A percentile compares a stretch with the other conserved stretches of the same genome.
Evolutionary conservation across 257 asterid species (phyloP).

Genomic region (Cordia subcordata): DNA sequence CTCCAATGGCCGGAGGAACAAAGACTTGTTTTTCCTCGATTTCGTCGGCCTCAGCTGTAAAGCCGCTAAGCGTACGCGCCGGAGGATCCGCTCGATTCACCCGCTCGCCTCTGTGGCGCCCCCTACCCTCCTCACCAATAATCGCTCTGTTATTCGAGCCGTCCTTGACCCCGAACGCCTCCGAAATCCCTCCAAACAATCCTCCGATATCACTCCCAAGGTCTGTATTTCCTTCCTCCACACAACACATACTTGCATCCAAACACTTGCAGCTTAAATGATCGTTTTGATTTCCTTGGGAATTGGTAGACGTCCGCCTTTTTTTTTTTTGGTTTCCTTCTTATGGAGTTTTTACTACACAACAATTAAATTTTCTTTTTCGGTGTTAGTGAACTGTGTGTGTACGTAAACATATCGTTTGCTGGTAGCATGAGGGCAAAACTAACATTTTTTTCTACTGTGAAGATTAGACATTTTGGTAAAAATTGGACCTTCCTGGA

Average conservation of each 20-base stretch:
- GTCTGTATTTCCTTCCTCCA: no score
- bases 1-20: conserved; percentile 24
- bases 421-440: no score
- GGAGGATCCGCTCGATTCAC: conserved; percentile 24
- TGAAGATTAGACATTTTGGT: no score
- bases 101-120: conserved; percentile 11
- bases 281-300: neutral
- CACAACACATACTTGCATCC: neutral
- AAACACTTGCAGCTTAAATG: neutral
- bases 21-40: conserved; percentile 28
- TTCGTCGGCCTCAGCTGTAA: conserved; percentile 29
- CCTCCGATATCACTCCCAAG: conserved; percentile 18
- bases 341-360: neutral
- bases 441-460: no score
- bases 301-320: no score
- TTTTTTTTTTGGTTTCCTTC: neutral
- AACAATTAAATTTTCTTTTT: no score
- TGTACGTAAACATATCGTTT: no score
- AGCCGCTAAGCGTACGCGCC: conserved; percentile 24
- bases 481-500: neutral
- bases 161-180: conserved; percentile 32
- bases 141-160: conserved; percentile 24
- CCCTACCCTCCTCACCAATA: conserved; percentile 14
- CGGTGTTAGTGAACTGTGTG: neutral
- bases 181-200: conserved; percentile 11